These are phyloP conservation scores for Ceratocystis variospora DNA, from an alignment of 2,329 filamentous ascomycete species.

Conservation along the genomic window DNA sequence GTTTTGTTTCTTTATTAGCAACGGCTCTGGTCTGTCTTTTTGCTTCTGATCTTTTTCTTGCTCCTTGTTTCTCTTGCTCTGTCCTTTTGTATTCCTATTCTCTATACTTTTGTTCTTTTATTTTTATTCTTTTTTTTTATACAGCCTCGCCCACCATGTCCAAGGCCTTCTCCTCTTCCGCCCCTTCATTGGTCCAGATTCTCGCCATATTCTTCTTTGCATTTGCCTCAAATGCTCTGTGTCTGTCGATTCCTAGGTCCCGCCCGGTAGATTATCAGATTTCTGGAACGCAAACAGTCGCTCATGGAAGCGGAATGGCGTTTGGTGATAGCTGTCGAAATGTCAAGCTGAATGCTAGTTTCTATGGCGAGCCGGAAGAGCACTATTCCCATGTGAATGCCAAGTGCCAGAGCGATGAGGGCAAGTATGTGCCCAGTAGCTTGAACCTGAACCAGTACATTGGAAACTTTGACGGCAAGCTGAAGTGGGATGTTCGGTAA, in stretches of 20 bases:
- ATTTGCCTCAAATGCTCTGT: neutral
- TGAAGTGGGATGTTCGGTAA: conserved; percentile 17
- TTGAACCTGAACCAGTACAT: conserved; percentile 10
- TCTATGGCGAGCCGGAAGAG: conserved; percentile 11
- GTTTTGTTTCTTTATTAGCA: neutral
- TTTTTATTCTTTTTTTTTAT: neutral
- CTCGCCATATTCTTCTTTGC: neutral
- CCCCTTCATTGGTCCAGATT: neutral
- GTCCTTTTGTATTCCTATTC: neutral
- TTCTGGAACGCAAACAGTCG: too few relatives aligned
- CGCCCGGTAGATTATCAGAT: neutral
- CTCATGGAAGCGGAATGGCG: neutral
- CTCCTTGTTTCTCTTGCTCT: neutral
- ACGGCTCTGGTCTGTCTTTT: neutral
- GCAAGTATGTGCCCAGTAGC: conserved; percentile 1
- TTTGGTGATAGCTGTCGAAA: conserved; percentile 13
- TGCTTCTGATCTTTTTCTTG: neutral
- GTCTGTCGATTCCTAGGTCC: neutral
- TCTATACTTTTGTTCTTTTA: neutral
- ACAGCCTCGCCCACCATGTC: neutral
- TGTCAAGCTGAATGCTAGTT: conserved; percentile 9
- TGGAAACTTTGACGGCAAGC: conserved; percentile 17
- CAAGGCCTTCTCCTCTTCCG: neutral
- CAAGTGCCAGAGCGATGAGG: conserved; percentile 6
- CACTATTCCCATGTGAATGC: conserved; percentile 15